Conservation (phyloP, 768 basidiomycete genomes). For the Coprinopsis marcescibilis region DNA sequence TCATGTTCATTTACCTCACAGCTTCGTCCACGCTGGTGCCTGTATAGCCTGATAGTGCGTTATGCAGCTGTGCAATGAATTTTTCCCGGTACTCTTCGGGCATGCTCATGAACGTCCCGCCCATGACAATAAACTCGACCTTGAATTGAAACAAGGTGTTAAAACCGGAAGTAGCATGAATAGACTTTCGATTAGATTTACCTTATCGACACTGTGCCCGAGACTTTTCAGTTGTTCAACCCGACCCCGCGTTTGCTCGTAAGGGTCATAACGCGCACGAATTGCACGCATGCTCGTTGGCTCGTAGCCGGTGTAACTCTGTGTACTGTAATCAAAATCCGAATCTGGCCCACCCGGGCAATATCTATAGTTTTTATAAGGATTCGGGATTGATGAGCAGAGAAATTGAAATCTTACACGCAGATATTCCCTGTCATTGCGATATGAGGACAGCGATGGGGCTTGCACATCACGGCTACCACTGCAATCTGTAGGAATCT, state of each 20-base stretch:
- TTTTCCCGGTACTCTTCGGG: constrained; percentile 91
- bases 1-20: constrained; percentile 73
- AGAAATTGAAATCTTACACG: constrained; percentile 55
- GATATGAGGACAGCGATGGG: constrained; percentile 98
- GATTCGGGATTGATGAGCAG: not conserved
- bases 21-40: constrained; percentile 94
- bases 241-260: constrained; percentile 92
- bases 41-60: constrained; percentile 93
- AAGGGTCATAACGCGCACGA: constrained; percentile 89
- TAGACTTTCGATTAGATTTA: constrained; percentile 20
- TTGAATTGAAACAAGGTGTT: constrained; percentile 18
- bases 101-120: constrained; percentile 99
- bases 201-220: constrained; percentile 98
- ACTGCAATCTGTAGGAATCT: constrained; percentile 73
- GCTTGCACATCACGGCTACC: constrained; percentile 99
- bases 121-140: constrained; percentile 95
- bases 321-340: constrained; percentile 99
- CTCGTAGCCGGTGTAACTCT: constrained; percentile 92
- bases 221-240: constrained; percentile 93
- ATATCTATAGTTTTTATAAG: constrained; percentile 47
- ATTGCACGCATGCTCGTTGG: constrained; percentile 99
- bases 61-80: constrained; percentile 94
- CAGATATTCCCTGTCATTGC: constrained; percentile 99
- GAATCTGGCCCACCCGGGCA: constrained; percentile 99
- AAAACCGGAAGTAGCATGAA: not conserved